Base-by-base conservation (phyloP, 352 stramenopile species). In the Aphanomyces astaci region DNA sequence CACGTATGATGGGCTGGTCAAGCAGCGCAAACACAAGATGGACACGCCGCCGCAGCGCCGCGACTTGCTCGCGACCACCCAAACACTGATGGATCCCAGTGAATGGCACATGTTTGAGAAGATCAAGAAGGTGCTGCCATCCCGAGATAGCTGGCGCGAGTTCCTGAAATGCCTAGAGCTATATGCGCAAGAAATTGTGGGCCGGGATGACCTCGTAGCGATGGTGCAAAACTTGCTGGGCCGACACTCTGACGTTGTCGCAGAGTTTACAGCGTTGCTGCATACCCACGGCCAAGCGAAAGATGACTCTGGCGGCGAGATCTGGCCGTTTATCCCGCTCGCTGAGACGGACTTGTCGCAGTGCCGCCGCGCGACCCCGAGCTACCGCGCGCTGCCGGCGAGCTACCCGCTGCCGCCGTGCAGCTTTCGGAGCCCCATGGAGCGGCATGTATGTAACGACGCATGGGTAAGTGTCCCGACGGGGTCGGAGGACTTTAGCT, bases 141-240 rank as follows among this genome's bases (percentile, higher is more conserved):
- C 90, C 36, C 86, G 94, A 19, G 89, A 99, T 54, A 94, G 89
- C 52, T 98, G 97, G 86, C 84, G 86, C 24, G 96, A 99, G 78
- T 99, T 99, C 72, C 78, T 99, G 15, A 99, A 99, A 77, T 98
- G 92, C 59, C 77, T 99, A 13, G 96, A 99, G 74, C 77, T 99
- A 25, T 99, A 98, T 77, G 95, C 92, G 32, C 93, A 99, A 68
- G 96, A 99, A 75, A 93, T 99, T 51, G 72, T 99, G 15, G 82
- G 85, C n/a, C 80, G 86, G 22, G 79, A 92, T 39, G 87, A 95
- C 71, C 93, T 95, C 84, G 63, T 96, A 25, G 90, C 86, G 45
- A 79, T 94, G 24, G 80, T 97, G 40, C 79, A 80, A 60, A 95
- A 96, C 63, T 76, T 97, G 0, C 92, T 97, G 69, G 87, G 88